Conservation (phyloP, 225 moss, liverwort and hornwort genomes). For the Thuidium tamariscinum region DNA sequence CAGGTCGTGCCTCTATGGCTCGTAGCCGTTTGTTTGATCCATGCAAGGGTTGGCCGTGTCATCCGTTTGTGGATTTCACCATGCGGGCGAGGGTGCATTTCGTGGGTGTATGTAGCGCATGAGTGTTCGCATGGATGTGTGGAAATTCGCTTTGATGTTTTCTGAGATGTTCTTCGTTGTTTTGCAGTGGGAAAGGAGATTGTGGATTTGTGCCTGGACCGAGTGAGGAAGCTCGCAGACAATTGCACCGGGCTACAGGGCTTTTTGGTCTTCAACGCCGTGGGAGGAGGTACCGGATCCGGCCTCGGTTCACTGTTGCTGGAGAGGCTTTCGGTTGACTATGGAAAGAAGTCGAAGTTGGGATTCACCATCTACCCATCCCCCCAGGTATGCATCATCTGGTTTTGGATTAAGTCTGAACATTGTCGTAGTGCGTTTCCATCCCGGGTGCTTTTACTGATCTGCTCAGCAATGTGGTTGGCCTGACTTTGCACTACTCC, state of each 20-base stretch:
- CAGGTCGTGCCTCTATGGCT: no score
- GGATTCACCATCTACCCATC: conserved; percentile 50
- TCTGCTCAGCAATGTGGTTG: neutral
- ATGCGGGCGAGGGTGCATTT: neutral
- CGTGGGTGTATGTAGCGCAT: neutral
- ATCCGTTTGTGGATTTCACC: neutral
- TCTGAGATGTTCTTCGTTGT: neutral
- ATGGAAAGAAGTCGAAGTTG: conserved; percentile 50
- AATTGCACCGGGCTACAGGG: conserved; percentile 47
- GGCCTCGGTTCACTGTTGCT: conserved; percentile 33
- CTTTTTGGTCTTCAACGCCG: conserved; percentile 38
- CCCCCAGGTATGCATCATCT: conserved; percentile 19
- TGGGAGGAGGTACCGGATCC: conserved; percentile 41
- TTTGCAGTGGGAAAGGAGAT: conserved; percentile 49
- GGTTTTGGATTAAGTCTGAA: neutral
- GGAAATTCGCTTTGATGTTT: neutral
- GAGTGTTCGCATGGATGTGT: neutral
- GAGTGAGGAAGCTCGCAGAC: conserved; percentile 51
- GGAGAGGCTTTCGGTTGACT: conserved; percentile 46
- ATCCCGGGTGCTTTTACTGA: neutral
- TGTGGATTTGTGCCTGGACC: conserved; percentile 44
- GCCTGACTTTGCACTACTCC: neutral
- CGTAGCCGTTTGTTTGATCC: neutral
- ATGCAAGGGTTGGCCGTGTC: neutral
- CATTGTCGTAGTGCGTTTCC: neutral